Evolutionary conservation across 1,284 basidiomycete genomes (phyloP).

Genomic region (Ustilago esculenta): DNA sequence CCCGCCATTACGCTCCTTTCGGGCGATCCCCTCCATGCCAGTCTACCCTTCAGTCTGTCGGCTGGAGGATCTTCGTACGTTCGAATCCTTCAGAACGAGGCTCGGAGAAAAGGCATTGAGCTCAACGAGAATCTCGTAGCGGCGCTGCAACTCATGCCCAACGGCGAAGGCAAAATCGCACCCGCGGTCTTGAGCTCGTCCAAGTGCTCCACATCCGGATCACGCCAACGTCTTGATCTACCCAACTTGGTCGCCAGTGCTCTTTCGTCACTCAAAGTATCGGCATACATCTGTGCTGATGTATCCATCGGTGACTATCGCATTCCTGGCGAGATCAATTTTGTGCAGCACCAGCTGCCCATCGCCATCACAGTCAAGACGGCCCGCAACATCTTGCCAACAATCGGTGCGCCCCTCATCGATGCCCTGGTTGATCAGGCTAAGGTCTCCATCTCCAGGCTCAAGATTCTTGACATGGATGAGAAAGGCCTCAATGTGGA

Average conservation of each 20-base stretch:
- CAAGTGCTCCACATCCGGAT: not conserved
- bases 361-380: slow-evolving; percentile 56
- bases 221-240: slow-evolving; percentile 27
- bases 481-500: slow-evolving; percentile 51
- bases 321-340: slow-evolving; percentile 48
- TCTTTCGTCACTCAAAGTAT: slow-evolving; percentile 46
- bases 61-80: slow-evolving; percentile 49
- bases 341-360: slow-evolving; percentile 52
- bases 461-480: slow-evolving; percentile 51
- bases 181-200: slow-evolving; percentile 1
- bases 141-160: slow-evolving; percentile 44
- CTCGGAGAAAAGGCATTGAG: slow-evolving; percentile 38
- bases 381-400: slow-evolving; percentile 46
- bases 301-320: slow-evolving; percentile 48
- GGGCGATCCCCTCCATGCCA: slow-evolving; percentile 36
- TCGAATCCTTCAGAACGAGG: slow-evolving; percentile 46
- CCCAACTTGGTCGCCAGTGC: slow-evolving; percentile 41
- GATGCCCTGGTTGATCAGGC: slow-evolving; percentile 51
- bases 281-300: slow-evolving; percentile 41
- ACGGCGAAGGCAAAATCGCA: slow-evolving; percentile 1
- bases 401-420: slow-evolving; percentile 51
- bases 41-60: slow-evolving; percentile 50
- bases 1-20: slow-evolving; percentile 28
- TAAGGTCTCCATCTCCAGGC: slow-evolving; percentile 32
- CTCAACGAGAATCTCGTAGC: slow-evolving; percentile 48